Conservation (phyloP, 805 yeast species). For the Yarrowia phangngaensis region DNA sequence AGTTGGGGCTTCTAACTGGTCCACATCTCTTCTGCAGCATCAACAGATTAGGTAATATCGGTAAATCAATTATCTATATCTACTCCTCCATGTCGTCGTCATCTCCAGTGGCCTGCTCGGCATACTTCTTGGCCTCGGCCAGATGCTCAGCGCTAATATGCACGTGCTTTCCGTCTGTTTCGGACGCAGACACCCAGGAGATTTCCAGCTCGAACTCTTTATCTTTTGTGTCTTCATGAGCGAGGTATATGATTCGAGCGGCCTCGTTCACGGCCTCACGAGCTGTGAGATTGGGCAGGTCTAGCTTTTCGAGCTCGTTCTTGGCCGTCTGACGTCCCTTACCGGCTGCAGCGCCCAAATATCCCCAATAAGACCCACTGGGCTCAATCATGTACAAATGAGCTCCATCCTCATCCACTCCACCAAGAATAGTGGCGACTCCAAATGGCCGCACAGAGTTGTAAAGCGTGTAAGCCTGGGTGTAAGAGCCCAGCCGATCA, state of each 20-base stretch:
- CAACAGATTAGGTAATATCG: neutral
- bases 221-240: constrained; percentile 97
- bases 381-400: constrained; percentile 97
- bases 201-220: constrained; percentile 94
- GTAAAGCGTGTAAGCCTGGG: constrained; percentile 92
- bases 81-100: constrained; percentile 62
- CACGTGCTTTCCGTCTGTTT: constrained; percentile 76
- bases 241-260: constrained; percentile 85
- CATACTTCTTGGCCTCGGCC: constrained; percentile 77
- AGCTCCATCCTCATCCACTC: constrained; percentile 83
- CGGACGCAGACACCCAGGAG: constrained; percentile 76
- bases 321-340: constrained; percentile 98
- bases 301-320: constrained; percentile 88
- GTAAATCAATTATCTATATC: constrained; percentile 3
- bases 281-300: constrained; percentile 62
- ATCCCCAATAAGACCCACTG: constrained; percentile 96
- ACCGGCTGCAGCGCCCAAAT: constrained; percentile 95
- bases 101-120: constrained; percentile 79
- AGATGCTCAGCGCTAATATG: constrained; percentile 75
- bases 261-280: constrained; percentile 89
- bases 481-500: constrained; percentile 83
- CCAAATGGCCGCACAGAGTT: constrained; percentile 98
- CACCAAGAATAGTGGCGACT: constrained; percentile 86
- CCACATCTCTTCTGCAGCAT: neutral
- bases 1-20: no score